Percentiles rank a stretch among this genome's conserved stretches.
phyloP scores from a whole-genome alignment of 257 asterid species.

The Scutellaria galericulata region DNA sequence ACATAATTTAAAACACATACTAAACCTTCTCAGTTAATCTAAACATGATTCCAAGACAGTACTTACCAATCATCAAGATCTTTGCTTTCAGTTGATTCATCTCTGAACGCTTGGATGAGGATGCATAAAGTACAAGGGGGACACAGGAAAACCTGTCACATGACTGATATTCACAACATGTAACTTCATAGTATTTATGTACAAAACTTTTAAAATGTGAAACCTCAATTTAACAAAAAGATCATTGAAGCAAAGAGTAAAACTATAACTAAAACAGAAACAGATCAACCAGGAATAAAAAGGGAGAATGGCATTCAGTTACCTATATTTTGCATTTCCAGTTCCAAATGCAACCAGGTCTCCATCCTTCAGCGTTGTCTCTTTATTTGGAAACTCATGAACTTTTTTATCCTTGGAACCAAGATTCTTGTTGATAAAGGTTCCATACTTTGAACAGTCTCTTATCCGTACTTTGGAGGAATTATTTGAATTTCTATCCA shows the following conservation, averaged over 20 bases:
- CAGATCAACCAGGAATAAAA: constrained; percentile 24
- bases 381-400: constrained; percentile 77
- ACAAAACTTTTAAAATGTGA: constrained; percentile 19
- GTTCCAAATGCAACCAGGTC: constrained; percentile 89
- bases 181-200: constrained; percentile 6
- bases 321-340: constrained; percentile 90
- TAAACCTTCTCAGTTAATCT: constrained; percentile 10
- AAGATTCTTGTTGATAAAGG: constrained; percentile 56
- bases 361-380: constrained; percentile 68
- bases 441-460: constrained; percentile 95
- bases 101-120: constrained; percentile 48
- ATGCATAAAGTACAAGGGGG: constrained; percentile 58
- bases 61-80: constrained; percentile 74
- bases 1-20: constrained; percentile 28
- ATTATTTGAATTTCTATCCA: constrained; percentile 51
- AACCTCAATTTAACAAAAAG: constrained; percentile 3
- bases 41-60: constrained; percentile 21
- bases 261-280: background rate
- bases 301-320: constrained; percentile 31
- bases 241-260: constrained; percentile 22
- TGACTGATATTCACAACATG: constrained; percentile 26
- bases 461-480: constrained; percentile 69
- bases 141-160: constrained; percentile 75
- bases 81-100: constrained; percentile 58
- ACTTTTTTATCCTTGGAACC: constrained; percentile 74